phyloP scores from a whole-genome alignment of 768 basidiomycete species.

The Gelatoporia subvermispora region DNA sequence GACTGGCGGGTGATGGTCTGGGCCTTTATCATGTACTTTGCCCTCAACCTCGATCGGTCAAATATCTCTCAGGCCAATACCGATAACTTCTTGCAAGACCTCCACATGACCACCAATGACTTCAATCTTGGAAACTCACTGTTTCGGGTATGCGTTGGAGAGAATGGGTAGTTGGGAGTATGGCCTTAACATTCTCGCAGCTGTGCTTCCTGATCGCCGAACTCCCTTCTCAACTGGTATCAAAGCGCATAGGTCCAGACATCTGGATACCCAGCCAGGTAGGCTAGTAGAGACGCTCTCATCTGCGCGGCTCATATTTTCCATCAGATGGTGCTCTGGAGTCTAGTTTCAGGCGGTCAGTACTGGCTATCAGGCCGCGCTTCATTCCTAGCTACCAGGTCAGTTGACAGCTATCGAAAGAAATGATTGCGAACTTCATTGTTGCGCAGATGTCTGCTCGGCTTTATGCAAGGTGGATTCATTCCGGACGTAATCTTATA shows the following conservation, averaged over 20 bases:
- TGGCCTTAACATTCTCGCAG: constrained; percentile 1
- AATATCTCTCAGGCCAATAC: constrained; percentile 66
- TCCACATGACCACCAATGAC: constrained; percentile 57
- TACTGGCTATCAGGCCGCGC: constrained; percentile 51
- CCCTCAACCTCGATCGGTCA: constrained; percentile 51
- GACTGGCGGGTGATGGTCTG: constrained; percentile 57
- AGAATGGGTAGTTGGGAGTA: not conserved
- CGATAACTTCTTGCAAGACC: constrained; percentile 62
- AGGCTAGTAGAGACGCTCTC: too few species aligned
- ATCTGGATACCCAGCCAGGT: constrained; percentile 62
- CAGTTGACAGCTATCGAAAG: not conserved
- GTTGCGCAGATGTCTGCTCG: constrained; percentile 41
- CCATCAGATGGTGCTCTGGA: constrained; percentile 51
- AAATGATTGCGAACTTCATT: constrained; percentile 2
- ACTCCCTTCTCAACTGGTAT: constrained; percentile 62
- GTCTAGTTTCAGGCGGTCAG: constrained; percentile 49
- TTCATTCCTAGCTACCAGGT: constrained; percentile 54
- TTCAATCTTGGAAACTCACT: constrained; percentile 62
- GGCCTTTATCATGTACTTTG: constrained; percentile 62
- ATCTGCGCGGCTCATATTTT: not conserved
- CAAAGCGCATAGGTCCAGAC: constrained; percentile 65
- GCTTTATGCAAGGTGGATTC: constrained; percentile 64
- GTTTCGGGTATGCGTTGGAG: constrained; percentile 37
- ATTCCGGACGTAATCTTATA: constrained; percentile 63
- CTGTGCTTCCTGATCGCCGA: constrained; percentile 37